Evolutionary conservation across 495 filamentous ascomycete genomes (phyloP), one percentile per base, ranked within the genome.

Genomic region (Xylaria telfairii): DNA sequence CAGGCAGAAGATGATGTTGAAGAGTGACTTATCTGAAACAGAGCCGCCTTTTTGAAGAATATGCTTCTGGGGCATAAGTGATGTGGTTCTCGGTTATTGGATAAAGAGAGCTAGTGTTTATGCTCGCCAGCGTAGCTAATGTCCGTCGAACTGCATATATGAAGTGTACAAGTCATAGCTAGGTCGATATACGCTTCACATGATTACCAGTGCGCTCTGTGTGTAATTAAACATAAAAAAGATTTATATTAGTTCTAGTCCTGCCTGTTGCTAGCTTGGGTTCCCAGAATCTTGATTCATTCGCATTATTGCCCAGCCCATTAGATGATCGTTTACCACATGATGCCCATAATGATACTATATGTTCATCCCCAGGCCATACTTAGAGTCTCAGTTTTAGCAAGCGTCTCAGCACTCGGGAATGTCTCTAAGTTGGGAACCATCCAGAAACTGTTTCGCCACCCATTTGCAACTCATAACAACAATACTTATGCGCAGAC

Each of bases 1-100:
- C 73, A 75, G 49, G 72, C 72, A 8, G 75, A 76, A 44, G 72
- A 76, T 30, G 72, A 76, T 46, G 53, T 69, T 10, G 71, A 71
- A 21, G 59, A 73, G 28, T 71, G 28, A 68, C 17, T 28, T 39
- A 13, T 1, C 26, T 49, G 9, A 65, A 47, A 24, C 3, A n/a
- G 4, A 12, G 24, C 19, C 24, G 1, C 1, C 12, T n/a, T 8
- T 19, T 30, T 13, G 3, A 32, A 30, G 24, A 30, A 17, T 47
- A 2, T 21, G 30, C 56, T 21, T 13, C 19, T 21, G 32, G n/a
- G 32, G 28, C 13, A 32, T 24, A 9, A 62, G n/a, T 28, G 37
- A 62, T 28, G 21, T 26, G 59, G 37, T 61, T 61, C 10, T 32
- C 56, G 8, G n/a, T 26, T 28, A 24, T 24, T 28, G 34, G 37